phyloP scores from a whole-genome alignment of 805 yeast species.

The Candida morakotiae region DNA sequence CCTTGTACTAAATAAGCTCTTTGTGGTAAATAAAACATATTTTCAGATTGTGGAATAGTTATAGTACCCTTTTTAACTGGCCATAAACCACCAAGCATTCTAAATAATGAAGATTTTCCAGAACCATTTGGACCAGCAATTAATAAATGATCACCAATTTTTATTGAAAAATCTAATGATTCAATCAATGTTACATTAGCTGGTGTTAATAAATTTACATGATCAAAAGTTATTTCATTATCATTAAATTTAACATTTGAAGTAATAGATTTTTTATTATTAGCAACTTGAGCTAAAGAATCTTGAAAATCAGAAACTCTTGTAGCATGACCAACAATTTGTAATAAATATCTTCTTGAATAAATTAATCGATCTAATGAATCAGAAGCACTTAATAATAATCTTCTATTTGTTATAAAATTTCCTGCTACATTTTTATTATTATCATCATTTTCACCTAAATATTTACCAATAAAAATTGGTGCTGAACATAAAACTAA shows the following conservation, averaged over 20 bases:
- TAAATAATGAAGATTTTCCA: slow-evolving; percentile 88
- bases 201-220: slow-evolving; percentile 84
- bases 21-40: slow-evolving; percentile 87
- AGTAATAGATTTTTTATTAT: slow-evolving; percentile 12
- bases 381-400: slow-evolving; percentile 78
- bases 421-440: slow-evolving; percentile 61
- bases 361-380: slow-evolving; percentile 85
- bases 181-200: slow-evolving; percentile 69
- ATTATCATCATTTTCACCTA: slow-evolving; percentile 40
- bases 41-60: slow-evolving; percentile 59
- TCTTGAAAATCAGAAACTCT: slow-evolving; percentile 70
- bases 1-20: slow-evolving; percentile 83
- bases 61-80: slow-evolving; percentile 61
- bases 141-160: slow-evolving; percentile 78
- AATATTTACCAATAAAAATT: slow-evolving; percentile 61
- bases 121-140: slow-evolving; percentile 97
- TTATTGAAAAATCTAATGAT: slow-evolving; percentile 64
- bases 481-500: slow-evolving; percentile 84
- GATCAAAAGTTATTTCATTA: slow-evolving; percentile 63
- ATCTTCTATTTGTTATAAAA: slow-evolving; percentile 83
- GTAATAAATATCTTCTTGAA: slow-evolving; percentile 79
- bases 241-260: slow-evolving; percentile 30
- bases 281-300: slow-evolving; percentile 48
- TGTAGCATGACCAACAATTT: slow-evolving; percentile 75
- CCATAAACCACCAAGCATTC: slow-evolving; percentile 93